These are phyloP conservation scores for Populus trichocarpa DNA, from an alignment of 441 rosid genomes.

Conservation along the genomic window DNA sequence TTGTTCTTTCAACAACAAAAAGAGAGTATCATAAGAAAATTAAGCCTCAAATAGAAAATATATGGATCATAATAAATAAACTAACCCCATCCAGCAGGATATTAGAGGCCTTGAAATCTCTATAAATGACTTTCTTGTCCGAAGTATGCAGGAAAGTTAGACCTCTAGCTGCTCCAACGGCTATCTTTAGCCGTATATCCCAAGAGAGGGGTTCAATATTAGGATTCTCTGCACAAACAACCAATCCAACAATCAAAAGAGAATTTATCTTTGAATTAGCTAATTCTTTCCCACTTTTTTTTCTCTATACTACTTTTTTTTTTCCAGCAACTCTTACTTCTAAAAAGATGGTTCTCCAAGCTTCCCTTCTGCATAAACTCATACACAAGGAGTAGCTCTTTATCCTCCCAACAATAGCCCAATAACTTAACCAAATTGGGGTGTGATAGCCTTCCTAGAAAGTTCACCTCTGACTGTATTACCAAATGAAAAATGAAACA, in stretches of 20 bases:
- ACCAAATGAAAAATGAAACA: conserved; percentile 6
- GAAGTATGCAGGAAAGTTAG: conserved; percentile 71
- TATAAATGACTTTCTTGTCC: conserved; percentile 73
- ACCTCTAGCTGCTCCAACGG: conserved; percentile 84
- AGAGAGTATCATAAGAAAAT: neutral
- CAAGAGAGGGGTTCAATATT: conserved; percentile 52
- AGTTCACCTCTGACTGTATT: conserved; percentile 68
- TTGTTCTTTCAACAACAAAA: neutral
- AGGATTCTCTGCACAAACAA: conserved; percentile 34
- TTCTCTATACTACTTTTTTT: neutral
- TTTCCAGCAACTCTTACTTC: conserved; percentile 44
- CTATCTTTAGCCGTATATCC: conserved; percentile 43
- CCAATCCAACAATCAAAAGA: conserved; percentile 7
- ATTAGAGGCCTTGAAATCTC: conserved; percentile 92
- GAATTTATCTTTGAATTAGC: neutral
- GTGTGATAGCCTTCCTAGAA: conserved; percentile 75
- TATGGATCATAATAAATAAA: neutral
- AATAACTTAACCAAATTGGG: conserved; percentile 71
- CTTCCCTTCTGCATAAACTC: conserved; percentile 89
- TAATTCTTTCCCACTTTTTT: neutral
- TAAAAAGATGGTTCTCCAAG: conserved; percentile 81
- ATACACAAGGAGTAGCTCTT: conserved; percentile 69
- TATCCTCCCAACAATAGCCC: conserved; percentile 76
- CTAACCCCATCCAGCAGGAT: conserved; percentile 81
- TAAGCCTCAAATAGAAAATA: neutral